Evolutionary conservation across 2,329 filamentous ascomycete species (phyloP), one percentile per base, ranked within the genome.

Genomic region (Aspergillus caelatus): DNA sequence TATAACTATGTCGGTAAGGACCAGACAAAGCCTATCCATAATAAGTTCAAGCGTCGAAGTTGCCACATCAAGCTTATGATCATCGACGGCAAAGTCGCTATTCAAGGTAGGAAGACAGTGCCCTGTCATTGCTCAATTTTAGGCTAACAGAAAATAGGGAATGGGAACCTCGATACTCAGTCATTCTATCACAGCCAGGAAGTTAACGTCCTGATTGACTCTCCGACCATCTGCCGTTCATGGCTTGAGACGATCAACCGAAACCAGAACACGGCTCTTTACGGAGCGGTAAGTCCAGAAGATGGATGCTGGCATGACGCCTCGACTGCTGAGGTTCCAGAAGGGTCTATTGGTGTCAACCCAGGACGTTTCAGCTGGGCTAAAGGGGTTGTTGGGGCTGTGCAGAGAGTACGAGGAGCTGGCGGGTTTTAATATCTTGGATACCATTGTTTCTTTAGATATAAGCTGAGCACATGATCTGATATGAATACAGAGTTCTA

Each of bases 31-130:
- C 91, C 91, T 0, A 86, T 94, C 36, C 84, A 89, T 58, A 88
- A 91, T 58, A 83, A 79, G 3, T 86, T 85, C 74, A 90, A 91
- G 75, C 81, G 85, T 41, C 83, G 91, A 0, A 87, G 85, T 61
- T 93, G 91, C 72, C 91, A 94, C 75, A 84, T 93, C 73, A 94
- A 94, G 74, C 81, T 94, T 3, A 85, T 94, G 81, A 89, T 94
- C 48, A 88, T 87, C 1, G 91, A 94, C 73, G 85, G 85, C 50
- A 79, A 79, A 26, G 83, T 94, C 41, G 91, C 85, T 2, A 88
- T 94, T 41, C 85, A 91, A 75, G 91, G 79, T 73, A 58, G 11
- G 65, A 21, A 32, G 19, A 58, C 16, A 1, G 46, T 12, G 21
- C 19, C 36, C 30, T 14, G 6, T 45, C 7, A 28, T 7, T 12